Evolutionary conservation across 257 asterid genomes (phyloP).

Genomic region (Leptodermis oblonga): DNA sequence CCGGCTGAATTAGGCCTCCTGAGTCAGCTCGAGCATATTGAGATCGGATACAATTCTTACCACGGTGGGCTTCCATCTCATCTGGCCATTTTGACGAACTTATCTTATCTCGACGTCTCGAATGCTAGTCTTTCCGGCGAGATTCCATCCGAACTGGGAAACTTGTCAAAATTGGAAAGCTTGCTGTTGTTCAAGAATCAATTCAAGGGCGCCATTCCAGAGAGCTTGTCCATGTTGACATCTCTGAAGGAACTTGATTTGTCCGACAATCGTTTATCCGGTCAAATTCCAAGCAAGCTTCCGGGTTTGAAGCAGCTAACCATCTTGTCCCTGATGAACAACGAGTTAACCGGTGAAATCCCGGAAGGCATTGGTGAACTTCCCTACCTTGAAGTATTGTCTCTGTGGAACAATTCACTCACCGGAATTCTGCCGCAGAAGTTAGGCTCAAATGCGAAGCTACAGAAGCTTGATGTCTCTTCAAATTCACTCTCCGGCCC

Average conservation of each 20-base stretch:
- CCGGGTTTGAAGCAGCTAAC: slow-evolving; percentile 40
- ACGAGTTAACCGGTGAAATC: slow-evolving; percentile 61
- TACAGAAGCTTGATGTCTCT: slow-evolving; percentile 71
- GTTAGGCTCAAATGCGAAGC: slow-evolving; percentile 63
- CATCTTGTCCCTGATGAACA: slow-evolving; percentile 52
- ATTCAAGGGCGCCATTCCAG: slow-evolving; percentile 56
- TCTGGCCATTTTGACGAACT: slow-evolving; percentile 36
- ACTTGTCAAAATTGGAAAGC: slow-evolving; percentile 40
- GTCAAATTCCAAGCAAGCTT: slow-evolving; percentile 51
- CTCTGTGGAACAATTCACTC: slow-evolving; percentile 79
- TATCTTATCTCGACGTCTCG: slow-evolving; percentile 66
- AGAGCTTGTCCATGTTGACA: slow-evolving; percentile 35
- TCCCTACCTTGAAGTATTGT: slow-evolving; percentile 50
- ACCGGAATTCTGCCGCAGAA: slow-evolving; percentile 64
- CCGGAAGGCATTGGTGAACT: slow-evolving; percentile 71
- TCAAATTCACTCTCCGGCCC: slow-evolving; percentile 67
- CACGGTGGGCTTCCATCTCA: slow-evolving; percentile 45
- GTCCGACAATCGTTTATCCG: slow-evolving; percentile 63
- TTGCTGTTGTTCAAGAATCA: slow-evolving; percentile 54
- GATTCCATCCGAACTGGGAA: slow-evolving; percentile 50
- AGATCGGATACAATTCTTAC: slow-evolving; percentile 68
- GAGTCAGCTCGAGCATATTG: slow-evolving; percentile 53
- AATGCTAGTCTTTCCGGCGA: slow-evolving; percentile 59
- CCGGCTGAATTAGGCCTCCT: slow-evolving; percentile 49
- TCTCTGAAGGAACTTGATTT: slow-evolving; percentile 53